Base-by-base conservation (phyloP, 352 stramenopile genomes). In the Globisporangium heterothallicum region DNA sequence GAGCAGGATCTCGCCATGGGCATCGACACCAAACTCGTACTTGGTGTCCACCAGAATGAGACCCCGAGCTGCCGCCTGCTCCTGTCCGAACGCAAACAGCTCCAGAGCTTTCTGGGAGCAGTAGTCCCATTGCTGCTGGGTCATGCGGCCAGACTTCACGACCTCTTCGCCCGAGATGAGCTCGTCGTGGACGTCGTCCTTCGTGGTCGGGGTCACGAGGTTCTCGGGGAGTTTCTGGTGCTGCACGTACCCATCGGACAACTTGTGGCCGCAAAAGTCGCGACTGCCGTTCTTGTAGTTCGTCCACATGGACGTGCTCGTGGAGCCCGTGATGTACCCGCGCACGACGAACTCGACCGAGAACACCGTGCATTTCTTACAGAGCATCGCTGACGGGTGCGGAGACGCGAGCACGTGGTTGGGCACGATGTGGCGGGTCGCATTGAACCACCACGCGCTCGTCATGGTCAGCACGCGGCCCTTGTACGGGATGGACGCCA, bases 21-120 rank as follows among this genome's bases (percentile, higher is more conserved):
- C 73, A 42, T 88, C 70, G 4, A 78, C 35, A 18, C 83, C 83
- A 56, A 93, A 95, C 64, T 95, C 82, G 68, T 94, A 95, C 78
- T 99, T 99, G 34, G 97, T 99, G 79, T 99, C 97, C 8, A 99
- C 97, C 6, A 99, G 78, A 57, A 99, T 98, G 26, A 99, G 74
- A 8, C 97, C 97, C 30, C 91, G 83, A 57, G 91, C 66, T 9
- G 78, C 68, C 0, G 96, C 96, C 56, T 97, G 73, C 56, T 93
- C 65, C 68, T 98, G 94, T 13, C 94, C 95, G 54, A 97, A 97
- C 6, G 78, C 84, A 52, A 93, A 93, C 3, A 99, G 78, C 61
- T 92, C 86, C 29, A 98, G 73, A 16, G 97, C 79, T 46, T 97
- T 96, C 47, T 86, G 66, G 49, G 75, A 69, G 67, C 97, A 99